Percentiles rank a stretch among this genome's conserved stretches.
phyloP scores from a whole-genome alignment of 164 flowering plant genomes.

The Platanus orientalis region DNA sequence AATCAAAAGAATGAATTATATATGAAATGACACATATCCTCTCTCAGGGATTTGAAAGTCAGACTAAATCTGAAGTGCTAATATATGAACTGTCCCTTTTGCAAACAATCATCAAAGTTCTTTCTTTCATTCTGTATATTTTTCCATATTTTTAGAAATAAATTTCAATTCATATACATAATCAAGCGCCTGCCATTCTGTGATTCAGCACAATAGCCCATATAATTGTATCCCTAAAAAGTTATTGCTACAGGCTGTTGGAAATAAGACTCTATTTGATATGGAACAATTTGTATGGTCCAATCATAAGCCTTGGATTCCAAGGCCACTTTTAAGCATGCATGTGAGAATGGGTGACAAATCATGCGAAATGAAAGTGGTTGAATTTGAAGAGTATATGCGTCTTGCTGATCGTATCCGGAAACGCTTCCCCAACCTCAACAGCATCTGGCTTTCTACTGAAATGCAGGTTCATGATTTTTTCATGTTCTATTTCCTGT shows the following conservation, averaged over 20 bases:
- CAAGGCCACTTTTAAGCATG: slow-evolving; percentile 84
- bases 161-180: no score
- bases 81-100: no score
- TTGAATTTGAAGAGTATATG: slow-evolving; percentile 70
- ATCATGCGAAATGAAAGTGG: slow-evolving; percentile 94
- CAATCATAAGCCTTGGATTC: slow-evolving; percentile 76
- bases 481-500: background rate
- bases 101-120: no score
- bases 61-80: no score
- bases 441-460: slow-evolving; percentile 86
- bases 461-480: slow-evolving; percentile 80
- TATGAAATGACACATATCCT: background rate
- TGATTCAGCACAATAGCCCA: no score
- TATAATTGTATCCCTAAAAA: no score
- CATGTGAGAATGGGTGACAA: slow-evolving; percentile 99
- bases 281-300: slow-evolving; percentile 28
- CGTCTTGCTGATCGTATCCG: slow-evolving; percentile 62
- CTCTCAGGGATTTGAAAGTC: no score
- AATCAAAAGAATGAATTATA: background rate
- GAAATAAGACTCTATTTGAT: background rate
- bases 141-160: no score
- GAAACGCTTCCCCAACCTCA: slow-evolving; percentile 65
- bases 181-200: no score
- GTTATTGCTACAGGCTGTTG: background rate
- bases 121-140: no score